phyloP scores from a whole-genome alignment of 2,329 filamentous ascomycete species.

The Aspergillus felis region DNA sequence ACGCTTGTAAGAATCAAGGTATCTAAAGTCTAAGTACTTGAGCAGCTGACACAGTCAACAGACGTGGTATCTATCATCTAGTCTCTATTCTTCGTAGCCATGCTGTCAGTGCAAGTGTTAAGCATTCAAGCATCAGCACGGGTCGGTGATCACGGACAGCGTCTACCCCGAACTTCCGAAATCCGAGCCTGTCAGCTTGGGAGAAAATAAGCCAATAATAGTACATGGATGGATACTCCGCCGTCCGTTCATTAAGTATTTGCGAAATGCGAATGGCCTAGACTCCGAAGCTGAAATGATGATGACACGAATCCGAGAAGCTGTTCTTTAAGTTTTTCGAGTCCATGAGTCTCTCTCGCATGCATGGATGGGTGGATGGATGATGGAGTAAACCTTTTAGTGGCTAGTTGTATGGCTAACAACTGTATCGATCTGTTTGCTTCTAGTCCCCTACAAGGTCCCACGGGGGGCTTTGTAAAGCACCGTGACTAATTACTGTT shows the following conservation, averaged over 20 bases:
- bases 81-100: neutral
- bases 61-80: too few species aligned
- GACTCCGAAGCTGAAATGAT: neutral
- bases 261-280: neutral
- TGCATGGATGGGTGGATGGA: neutral
- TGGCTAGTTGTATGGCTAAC: neutral
- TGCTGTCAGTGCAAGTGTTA: neutral
- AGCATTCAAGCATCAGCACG: neutral
- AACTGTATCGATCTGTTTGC: neutral
- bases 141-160: slow-evolving; percentile 11
- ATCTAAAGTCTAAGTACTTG: too few species aligned
- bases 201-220: neutral
- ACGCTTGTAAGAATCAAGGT: neutral
- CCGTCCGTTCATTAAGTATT: neutral
- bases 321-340: too few species aligned
- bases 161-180: slow-evolving; percentile 5
- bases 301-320: too few species aligned
- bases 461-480: too few species aligned
- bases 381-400: neutral
- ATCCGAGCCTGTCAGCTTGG: neutral
- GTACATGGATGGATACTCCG: too few species aligned
- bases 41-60: too few species aligned
- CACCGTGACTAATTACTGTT: too few species aligned
- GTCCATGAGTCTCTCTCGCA: neutral
- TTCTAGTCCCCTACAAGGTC: neutral